These are phyloP conservation scores for Xylariaceae sp. DNA, from an alignment of 2,329 filamentous ascomycete genomes.

Conservation along the genomic window DNA sequence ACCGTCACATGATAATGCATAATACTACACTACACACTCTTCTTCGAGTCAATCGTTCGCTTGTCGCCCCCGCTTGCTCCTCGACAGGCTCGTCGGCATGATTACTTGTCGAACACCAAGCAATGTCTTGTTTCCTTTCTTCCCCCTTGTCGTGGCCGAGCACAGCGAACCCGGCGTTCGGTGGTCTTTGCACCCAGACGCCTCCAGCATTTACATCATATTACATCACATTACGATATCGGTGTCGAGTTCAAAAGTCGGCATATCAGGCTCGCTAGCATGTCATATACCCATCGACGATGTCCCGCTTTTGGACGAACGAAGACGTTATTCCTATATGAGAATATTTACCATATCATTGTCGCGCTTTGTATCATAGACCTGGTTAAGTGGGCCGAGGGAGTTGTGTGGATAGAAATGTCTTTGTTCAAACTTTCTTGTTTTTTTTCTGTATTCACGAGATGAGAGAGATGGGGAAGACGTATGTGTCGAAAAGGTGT, in stretches of 20 bases:
- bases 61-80: constrained; percentile 17
- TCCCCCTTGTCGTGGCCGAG: constrained; percentile 16
- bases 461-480: constrained; percentile 5
- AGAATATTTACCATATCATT: constrained; percentile 11
- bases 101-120: constrained; percentile 10
- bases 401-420: constrained; percentile 29
- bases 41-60: constrained; percentile 14
- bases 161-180: constrained; percentile 26
- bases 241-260: too few species aligned
- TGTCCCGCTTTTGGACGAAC: constrained; percentile 3
- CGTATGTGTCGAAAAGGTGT: background rate
- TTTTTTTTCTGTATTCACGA: constrained; percentile 17
- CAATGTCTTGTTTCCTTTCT: constrained; percentile 7
- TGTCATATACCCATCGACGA: constrained; percentile 1
- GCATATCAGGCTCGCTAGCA: too few species aligned
- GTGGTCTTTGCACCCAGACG: constrained; percentile 15
- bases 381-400: constrained; percentile 19
- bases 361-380: constrained; percentile 29
- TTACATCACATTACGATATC: constrained; percentile 5
- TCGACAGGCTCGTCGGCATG: constrained; percentile 22
- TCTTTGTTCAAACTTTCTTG: background rate
- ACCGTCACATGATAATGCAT: constrained; percentile 26
- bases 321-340: constrained; percentile 4
- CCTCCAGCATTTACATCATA: constrained; percentile 17
- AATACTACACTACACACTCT: constrained; percentile 17